phyloP scores from a whole-genome alignment of 2,329 filamentous ascomycete species.

The Orbilia quercus region DNA sequence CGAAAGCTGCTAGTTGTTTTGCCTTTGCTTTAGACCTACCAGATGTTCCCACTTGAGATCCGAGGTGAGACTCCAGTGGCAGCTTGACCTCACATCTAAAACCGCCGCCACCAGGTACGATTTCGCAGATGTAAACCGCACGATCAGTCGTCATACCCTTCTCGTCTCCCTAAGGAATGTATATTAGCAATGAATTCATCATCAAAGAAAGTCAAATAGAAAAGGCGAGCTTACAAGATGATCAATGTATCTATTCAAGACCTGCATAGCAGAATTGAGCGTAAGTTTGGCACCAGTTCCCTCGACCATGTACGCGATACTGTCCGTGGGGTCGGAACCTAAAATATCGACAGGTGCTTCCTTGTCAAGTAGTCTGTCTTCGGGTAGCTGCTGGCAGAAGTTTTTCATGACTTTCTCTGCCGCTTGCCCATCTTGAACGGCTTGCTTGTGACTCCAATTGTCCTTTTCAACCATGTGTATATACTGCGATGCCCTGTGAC shows the following conservation, averaged over 20 bases:
- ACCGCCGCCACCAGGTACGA: constrained; percentile 61
- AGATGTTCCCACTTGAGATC: constrained; percentile 72
- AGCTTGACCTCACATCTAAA: constrained; percentile 83
- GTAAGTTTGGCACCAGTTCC: constrained; percentile 81
- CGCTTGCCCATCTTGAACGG: constrained; percentile 71
- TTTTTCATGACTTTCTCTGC: constrained; percentile 74
- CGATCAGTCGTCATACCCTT: constrained; percentile 39
- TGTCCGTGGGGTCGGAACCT: constrained; percentile 28
- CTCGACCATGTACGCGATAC: constrained; percentile 69
- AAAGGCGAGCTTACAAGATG: constrained; percentile 67
- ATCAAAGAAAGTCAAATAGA: background rate
- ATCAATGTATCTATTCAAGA: constrained; percentile 79
- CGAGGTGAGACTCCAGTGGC: constrained; percentile 78
- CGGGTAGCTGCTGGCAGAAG: constrained; percentile 80
- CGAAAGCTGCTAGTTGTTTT: constrained; percentile 88
- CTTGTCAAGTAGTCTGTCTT: constrained; percentile 73
- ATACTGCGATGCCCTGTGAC: constrained; percentile 80
- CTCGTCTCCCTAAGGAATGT: constrained; percentile 15
- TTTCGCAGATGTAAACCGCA: constrained; percentile 37
- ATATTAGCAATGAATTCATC: background rate
- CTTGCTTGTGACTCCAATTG: constrained; percentile 72
- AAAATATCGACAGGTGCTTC: constrained; percentile 26
- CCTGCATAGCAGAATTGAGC: constrained; percentile 69
- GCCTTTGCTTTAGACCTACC: constrained; percentile 79
- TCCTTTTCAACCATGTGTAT: constrained; percentile 82